Evolutionary conservation across 164 flowering plant species (phyloP).

Genomic region (Magnolia officinalis): DNA sequence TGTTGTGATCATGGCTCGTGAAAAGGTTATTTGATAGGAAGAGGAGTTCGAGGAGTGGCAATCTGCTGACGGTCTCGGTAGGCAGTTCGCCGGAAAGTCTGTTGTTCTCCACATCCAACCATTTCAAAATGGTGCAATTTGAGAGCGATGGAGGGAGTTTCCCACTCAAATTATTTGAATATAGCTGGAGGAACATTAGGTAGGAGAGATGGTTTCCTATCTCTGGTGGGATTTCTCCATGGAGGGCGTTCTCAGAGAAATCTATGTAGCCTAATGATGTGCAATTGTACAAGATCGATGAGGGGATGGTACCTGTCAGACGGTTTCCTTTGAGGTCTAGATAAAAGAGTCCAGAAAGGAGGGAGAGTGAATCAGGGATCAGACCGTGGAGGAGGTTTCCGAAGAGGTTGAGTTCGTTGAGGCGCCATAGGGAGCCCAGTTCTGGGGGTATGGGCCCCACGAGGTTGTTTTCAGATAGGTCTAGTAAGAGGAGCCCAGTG

Average conservation of each 20-base stretch:
- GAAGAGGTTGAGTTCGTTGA: constrained; percentile 12
- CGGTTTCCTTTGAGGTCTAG: constrained; percentile 23
- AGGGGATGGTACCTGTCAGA: constrained; percentile 20
- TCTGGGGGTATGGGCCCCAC: constrained; percentile 24
- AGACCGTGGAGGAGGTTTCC: constrained; percentile 16
- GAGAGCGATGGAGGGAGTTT: constrained; percentile 35
- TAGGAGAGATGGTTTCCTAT: constrained; percentile 31
- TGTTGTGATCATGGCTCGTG: constrained; percentile 43
- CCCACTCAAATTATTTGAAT: constrained; percentile 41
- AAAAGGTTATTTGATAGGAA: constrained; percentile 42
- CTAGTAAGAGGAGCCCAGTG: constrained; percentile 23
- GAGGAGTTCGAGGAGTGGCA: constrained; percentile 18
- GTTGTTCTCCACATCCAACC: constrained; percentile 46
- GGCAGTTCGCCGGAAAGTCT: constrained; percentile 38
- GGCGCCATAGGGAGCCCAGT: constrained; percentile 21
- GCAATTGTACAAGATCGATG: constrained; percentile 43
- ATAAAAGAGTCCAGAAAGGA: constrained; percentile 11
- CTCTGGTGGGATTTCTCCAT: constrained; percentile 42
- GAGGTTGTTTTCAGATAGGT: constrained; percentile 22
- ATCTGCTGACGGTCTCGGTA: constrained; percentile 20
- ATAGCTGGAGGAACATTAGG: constrained; percentile 34
- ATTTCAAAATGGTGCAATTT: constrained; percentile 27
- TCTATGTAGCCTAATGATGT: constrained; percentile 33
- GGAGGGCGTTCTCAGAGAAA: constrained; percentile 37
- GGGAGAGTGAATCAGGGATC: constrained; percentile 22